Percentiles rank a stretch among this genome's conserved stretches.
Evolutionary conservation across 257 asterid species (phyloP).

Genomic region (Nemophila menziesii): DNA sequence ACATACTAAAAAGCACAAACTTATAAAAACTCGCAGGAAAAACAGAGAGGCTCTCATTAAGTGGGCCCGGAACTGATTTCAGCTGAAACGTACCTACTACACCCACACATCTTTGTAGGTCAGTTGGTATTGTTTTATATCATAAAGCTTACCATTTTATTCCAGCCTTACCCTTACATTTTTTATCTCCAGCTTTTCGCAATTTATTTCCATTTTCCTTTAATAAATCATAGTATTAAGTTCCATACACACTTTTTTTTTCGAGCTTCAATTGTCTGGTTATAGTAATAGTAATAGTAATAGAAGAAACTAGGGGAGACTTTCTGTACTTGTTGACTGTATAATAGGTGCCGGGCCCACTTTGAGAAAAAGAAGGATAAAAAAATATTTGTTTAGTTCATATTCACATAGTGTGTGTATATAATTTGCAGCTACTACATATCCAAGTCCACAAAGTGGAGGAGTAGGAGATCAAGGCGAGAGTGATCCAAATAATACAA

Average conservation of each 20-base stretch:
- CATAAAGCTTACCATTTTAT: constrained; percentile 33
- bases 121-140: constrained; percentile 64
- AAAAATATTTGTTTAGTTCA: no score
- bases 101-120: constrained; percentile 76
- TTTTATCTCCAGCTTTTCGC: neutral
- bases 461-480: constrained; percentile 81
- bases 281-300: no score
- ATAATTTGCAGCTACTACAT: constrained; percentile 58
- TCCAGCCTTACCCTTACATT: constrained; percentile 30
- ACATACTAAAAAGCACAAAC: constrained; percentile 38
- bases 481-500: constrained; percentile 81
- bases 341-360: no score
- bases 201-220: constrained; percentile 8
- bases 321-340: no score
- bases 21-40: constrained; percentile 85
- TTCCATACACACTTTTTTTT: no score
- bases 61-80: constrained; percentile 95
- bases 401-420: no score
- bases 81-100: constrained; percentile 84
- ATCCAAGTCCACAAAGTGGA: constrained; percentile 46
- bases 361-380: no score
- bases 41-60: constrained; percentile 85
- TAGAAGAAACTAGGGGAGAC: no score
- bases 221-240: neutral
- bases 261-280: no score